phyloP scores from a whole-genome alignment of 495 filamentous ascomycete genomes.

The Cudoniella acicularis region DNA sequence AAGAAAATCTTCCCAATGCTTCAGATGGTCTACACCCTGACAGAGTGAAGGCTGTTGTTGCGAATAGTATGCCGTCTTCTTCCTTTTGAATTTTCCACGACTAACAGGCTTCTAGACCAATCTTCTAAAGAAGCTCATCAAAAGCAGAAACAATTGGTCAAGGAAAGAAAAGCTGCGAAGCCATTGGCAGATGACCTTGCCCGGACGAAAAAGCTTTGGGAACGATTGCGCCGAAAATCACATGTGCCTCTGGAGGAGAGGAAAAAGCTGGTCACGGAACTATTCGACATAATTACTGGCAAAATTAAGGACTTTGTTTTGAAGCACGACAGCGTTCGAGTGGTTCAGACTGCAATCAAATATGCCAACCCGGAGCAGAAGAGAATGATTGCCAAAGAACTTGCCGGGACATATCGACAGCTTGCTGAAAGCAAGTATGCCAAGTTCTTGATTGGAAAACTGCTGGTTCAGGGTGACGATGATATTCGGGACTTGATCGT shows the following conservation, averaged over 20 bases:
- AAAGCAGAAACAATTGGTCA: constrained; percentile 84
- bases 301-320: constrained; percentile 92
- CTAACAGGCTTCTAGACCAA: constrained; percentile 27
- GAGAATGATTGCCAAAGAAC: constrained; percentile 79
- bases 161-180: constrained; percentile 87
- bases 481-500: constrained; percentile 84
- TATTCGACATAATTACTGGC: constrained; percentile 87
- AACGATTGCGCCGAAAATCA: constrained; percentile 84
- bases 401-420: constrained; percentile 78
- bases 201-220: constrained; percentile 96
- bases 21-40: constrained; percentile 26
- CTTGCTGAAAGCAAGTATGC: constrained; percentile 92
- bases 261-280: constrained; percentile 78
- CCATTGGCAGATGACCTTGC: constrained; percentile 84
- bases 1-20: constrained; percentile 9
- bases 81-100: background rate
- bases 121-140: constrained; percentile 80
- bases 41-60: constrained; percentile 19
- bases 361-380: constrained; percentile 83
- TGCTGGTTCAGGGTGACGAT: constrained; percentile 81
- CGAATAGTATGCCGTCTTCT: constrained; percentile 17
- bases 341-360: constrained; percentile 94
- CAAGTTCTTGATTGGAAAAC: constrained; percentile 93
- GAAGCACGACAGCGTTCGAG: constrained; percentile 94
- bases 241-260: constrained; percentile 83